Percentiles rank a stretch among this genome's conserved stretches.
Evolutionary conservation across 371 early-diverging fungal genomes (phyloP).

Genomic region (Nematocida sp.): DNA sequence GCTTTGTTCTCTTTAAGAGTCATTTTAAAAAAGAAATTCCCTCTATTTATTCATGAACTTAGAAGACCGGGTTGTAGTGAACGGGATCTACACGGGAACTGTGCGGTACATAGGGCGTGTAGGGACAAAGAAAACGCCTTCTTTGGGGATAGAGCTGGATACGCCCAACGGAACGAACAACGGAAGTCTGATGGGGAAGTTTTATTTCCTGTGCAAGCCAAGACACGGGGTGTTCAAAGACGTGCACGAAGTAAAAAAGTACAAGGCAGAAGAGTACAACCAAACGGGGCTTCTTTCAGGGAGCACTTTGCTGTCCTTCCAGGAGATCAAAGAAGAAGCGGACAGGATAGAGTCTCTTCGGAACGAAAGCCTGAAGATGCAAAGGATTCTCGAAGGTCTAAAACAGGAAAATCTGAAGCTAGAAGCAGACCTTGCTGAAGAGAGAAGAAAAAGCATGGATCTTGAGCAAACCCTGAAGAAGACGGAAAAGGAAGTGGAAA

Average conservation of each 20-base stretch:
- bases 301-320: not conserved
- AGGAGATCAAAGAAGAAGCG: conserved; percentile 18
- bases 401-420: conserved; percentile 28
- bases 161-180: conserved; percentile 19
- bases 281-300: conserved; percentile 13
- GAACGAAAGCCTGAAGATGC: conserved; percentile 37
- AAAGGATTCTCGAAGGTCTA: conserved; percentile 35
- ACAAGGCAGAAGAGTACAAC: conserved; percentile 31
- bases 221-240: conserved; percentile 39
- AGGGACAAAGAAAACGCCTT: conserved; percentile 16
- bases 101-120: conserved; percentile 36
- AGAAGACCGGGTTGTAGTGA: conserved; percentile 44
- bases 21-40: conserved; percentile 10
- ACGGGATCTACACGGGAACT: conserved; percentile 20
- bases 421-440: not conserved
- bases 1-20: not conserved
- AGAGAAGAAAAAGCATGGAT: not conserved
- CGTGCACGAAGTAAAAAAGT: conserved; percentile 3
- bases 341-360: not conserved
- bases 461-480: not conserved
- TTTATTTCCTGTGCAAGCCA: conserved; percentile 29
- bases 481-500: not conserved
- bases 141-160: conserved; percentile 37
- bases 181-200: conserved; percentile 9
- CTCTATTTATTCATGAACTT: conserved; percentile 1